Percentiles rank a stretch among this genome's conserved stretches.
Conservation (phyloP, 176 grass and related monocot species). For the Hyparrhenia diplandra region DNA sequence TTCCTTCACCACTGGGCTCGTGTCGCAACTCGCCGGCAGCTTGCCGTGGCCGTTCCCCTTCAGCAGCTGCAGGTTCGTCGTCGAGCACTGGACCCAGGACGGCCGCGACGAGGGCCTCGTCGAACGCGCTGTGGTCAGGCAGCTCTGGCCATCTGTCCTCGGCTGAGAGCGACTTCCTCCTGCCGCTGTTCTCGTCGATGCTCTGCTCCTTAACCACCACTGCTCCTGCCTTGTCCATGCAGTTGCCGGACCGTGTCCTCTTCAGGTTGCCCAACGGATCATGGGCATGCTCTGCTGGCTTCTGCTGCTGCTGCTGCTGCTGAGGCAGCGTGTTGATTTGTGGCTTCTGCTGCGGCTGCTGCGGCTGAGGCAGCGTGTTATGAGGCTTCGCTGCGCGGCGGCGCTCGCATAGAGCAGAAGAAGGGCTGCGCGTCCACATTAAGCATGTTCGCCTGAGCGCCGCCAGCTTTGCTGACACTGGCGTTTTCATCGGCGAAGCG, state of each 20-base stretch:
- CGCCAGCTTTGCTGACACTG: constrained; percentile 4
- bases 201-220: constrained; percentile 25
- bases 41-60: constrained; percentile 17
- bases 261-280: constrained; percentile 71
- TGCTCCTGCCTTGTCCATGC: constrained; percentile 38
- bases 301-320: not conserved
- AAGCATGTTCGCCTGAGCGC: constrained; percentile 38
- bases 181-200: constrained; percentile 26
- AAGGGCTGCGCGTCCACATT: constrained; percentile 81
- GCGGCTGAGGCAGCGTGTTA: no score
- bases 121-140: constrained; percentile 71
- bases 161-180: constrained; percentile 48
- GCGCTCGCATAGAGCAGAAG: constrained; percentile 57
- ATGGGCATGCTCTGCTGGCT: constrained; percentile 21
- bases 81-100: constrained; percentile 54
- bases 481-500: constrained; percentile 69
- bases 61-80: constrained; percentile 15
- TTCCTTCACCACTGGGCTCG: constrained; percentile 66
- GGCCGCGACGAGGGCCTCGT: constrained; percentile 70
- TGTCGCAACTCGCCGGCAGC: constrained; percentile 25
- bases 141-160: constrained; percentile 92
- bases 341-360: no score
- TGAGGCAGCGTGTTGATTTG: not conserved
- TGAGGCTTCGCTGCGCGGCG: constrained; percentile 30
- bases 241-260: constrained; percentile 66